Evolutionary conservation across 176 grass and related monocot species (phyloP), one percentile per base, ranked within the genome.

Genomic region (Triticum aestivum): DNA sequence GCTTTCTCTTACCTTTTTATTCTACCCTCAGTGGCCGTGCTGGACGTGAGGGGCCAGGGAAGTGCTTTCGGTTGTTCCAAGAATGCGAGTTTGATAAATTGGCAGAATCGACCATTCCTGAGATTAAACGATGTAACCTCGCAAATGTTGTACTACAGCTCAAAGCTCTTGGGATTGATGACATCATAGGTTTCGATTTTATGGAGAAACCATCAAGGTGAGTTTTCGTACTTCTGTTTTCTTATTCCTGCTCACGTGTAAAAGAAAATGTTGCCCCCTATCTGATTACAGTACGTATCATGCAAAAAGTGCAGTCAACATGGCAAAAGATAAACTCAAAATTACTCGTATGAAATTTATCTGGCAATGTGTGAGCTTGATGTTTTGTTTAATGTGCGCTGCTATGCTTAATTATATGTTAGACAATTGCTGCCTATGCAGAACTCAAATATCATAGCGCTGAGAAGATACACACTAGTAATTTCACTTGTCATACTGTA

Each of bases 181-280:
- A 98, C 69, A 96, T 96, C 61, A 86, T 98, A 58, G 96, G 93
- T 70, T 98, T 98, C 21, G 93, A 98, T 92, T 96, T 96, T 84
- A 98, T 98, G 90, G 96, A 98, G 79, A 98, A 98, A 72, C 96
- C 96, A 79, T 91, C 93, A 79, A 95, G 93, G 96, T 94, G 9
- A 73, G 65, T 84, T 33, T 33, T 0, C 63, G 18, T 80, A 17
- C 37, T 84, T 64, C 11, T 82, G 58, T 65, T 82, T 62, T 75
- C 79, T 80, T 74, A 66, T 11, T 21, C 35, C 18, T 65, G 51
- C 33, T 79, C 15, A 27, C 47, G 29, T 71, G 81, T 38, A 59
- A 63, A 75, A 9, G 18, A 68, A 80, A 62, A 84, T 68, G 23
- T 20, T 80, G 12, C 15, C 38, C 38, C 32, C 26, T 71, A 18